Conservation (phyloP, 2,329 filamentous ascomycete genomes). For the Dissoconium aciculare region DNA sequence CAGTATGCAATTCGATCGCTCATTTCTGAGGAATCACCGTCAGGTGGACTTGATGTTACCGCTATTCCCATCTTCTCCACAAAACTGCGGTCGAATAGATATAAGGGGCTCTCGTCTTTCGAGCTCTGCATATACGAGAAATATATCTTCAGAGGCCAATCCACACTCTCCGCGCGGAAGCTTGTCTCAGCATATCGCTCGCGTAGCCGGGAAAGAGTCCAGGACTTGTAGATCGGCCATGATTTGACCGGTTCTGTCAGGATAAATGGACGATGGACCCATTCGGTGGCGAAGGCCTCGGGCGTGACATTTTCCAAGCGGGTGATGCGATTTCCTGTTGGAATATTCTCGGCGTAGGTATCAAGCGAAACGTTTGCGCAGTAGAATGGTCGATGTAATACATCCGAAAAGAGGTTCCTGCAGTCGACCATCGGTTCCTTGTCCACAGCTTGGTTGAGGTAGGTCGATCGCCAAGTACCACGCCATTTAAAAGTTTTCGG, state of each 20-base stretch:
- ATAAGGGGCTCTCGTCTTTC: conserved; percentile 72
- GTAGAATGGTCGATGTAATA: conserved; percentile 76
- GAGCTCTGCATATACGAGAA: conserved; percentile 61
- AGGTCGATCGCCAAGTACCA: conserved; percentile 72
- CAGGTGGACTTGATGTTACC: conserved; percentile 34
- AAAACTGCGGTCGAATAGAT: conserved; percentile 80
- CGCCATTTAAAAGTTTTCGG: conserved; percentile 48
- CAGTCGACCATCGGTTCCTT: conserved; percentile 51
- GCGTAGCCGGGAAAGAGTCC: conserved; percentile 56
- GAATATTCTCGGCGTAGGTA: conserved; percentile 57
- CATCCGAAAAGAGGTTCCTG: conserved; percentile 72
- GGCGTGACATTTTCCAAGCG: conserved; percentile 54
- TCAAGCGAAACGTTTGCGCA: conserved; percentile 62
- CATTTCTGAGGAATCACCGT: background rate
- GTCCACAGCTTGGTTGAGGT: conserved; percentile 43
- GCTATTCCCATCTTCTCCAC: conserved; percentile 68
- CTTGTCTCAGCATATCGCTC: conserved; percentile 48
- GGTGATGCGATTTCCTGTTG: conserved; percentile 54
- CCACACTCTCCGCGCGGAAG: conserved; percentile 84
- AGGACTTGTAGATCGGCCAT: conserved; percentile 65
- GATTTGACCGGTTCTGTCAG: conserved; percentile 64
- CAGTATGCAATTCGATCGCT: conserved; percentile 57
- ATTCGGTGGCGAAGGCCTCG: conserved; percentile 57
- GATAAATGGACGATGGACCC: conserved; percentile 74
- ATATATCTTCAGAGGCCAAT: conserved; percentile 78